Percentiles rank a stretch among this genome's conserved stretches.
Conservation (phyloP, 345 rosid species). For the Nephelium lappaceum region DNA sequence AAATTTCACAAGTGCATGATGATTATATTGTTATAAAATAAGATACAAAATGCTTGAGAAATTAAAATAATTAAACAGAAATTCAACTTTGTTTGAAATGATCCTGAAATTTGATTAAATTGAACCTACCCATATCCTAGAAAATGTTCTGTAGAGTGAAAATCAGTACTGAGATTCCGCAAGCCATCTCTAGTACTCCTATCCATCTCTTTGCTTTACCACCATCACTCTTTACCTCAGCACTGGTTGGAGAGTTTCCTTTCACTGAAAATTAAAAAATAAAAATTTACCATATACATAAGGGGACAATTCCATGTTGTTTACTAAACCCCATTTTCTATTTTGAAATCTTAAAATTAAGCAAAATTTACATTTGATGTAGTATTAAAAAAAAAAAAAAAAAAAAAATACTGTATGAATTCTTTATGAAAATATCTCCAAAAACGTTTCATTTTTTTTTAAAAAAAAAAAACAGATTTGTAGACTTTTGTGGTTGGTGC, state of each 20-base stretch:
- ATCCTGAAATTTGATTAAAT: too few species aligned
- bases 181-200: conserved; percentile 35
- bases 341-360: too few species aligned
- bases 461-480: not conserved
- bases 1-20: not conserved
- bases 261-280: not conserved
- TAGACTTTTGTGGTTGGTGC: too few species aligned
- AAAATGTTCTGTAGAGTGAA: conserved; percentile 3
- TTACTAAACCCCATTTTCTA: too few species aligned
- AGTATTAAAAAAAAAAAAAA: too few species aligned
- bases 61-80: not conserved
- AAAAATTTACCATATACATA: not conserved
- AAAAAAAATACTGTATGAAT: too few species aligned
- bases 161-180: conserved; percentile 24
- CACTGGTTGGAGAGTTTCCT: conserved; percentile 30
- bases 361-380: too few species aligned
- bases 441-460: not conserved
- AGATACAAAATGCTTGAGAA: not conserved
- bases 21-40: not conserved
- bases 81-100: not conserved
- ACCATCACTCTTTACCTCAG: conserved; percentile 42
- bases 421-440: not conserved
- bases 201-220: conserved; percentile 34
- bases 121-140: not conserved
- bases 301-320: not conserved